Conservation (phyloP, 257 asterid species). For the Penstemon barbatus region DNA sequence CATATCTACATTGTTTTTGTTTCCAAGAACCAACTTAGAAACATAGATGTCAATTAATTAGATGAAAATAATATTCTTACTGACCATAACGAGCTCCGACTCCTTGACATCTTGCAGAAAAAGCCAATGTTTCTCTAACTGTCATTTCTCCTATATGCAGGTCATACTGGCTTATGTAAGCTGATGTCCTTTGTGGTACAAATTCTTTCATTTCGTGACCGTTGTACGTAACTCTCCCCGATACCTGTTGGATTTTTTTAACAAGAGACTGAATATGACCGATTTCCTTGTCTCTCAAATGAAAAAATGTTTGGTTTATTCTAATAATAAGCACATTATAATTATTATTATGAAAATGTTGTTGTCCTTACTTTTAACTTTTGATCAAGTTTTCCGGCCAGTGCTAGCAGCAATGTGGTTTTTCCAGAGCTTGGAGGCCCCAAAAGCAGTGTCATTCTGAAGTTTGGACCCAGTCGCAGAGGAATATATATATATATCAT, state of each 20-base stretch:
- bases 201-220: conserved; percentile 74
- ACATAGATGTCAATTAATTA: background rate
- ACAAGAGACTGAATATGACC: background rate
- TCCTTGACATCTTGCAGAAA: conserved; percentile 96
- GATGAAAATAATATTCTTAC: conserved; percentile 3
- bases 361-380: conserved; percentile 52
- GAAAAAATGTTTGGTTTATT: too few relatives aligned
- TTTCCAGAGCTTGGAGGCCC: conserved; percentile 97
- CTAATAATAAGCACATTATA: too few relatives aligned
- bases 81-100: conserved; percentile 79
- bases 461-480: too few relatives aligned
- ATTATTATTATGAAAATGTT: background rate
- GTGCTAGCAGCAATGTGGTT: conserved; percentile 82
- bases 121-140: conserved; percentile 85
- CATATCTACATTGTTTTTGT: conserved; percentile 47
- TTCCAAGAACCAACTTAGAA: background rate
- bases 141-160: conserved; percentile 89
- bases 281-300: background rate
- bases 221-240: conserved; percentile 77
- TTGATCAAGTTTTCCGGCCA: conserved; percentile 84
- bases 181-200: conserved; percentile 84
- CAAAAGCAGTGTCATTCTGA: conserved; percentile 66
- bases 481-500: too few relatives aligned
- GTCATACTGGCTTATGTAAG: conserved; percentile 88
- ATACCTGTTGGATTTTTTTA: conserved; percentile 38